phyloP scores from a whole-genome alignment of 2,329 filamentous ascomycete genomes.

The Xylariaceae sp. region DNA sequence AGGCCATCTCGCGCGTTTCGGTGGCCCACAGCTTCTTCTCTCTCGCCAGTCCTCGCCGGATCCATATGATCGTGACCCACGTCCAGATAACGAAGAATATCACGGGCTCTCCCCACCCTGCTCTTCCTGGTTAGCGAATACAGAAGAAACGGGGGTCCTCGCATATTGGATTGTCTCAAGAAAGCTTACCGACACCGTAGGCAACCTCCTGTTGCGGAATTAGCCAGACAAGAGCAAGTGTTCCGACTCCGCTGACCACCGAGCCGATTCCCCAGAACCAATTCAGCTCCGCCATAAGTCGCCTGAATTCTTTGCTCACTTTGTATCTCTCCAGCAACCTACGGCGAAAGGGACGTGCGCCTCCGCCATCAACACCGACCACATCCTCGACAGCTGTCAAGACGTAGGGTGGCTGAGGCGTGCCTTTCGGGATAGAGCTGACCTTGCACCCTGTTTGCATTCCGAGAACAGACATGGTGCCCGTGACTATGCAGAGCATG shows the following conservation, averaged over 20 bases:
- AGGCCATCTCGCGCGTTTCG: slow-evolving; percentile 9
- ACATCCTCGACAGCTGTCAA: slow-evolving; percentile 65
- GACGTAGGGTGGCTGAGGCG: slow-evolving; percentile 52
- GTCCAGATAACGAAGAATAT: slow-evolving; percentile 28
- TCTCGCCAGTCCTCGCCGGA: slow-evolving; percentile 16
- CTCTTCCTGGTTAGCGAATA: not conserved
- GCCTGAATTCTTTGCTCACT: slow-evolving; percentile 48
- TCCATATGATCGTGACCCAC: slow-evolving; percentile 27
- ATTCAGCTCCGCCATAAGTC: slow-evolving; percentile 49
- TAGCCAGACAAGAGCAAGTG: slow-evolving; percentile 45
- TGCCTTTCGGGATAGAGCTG: slow-evolving; percentile 57
- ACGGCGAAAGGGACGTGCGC: slow-evolving; percentile 48
- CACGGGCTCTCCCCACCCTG: slow-evolving; percentile 29
- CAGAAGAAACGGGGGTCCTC: not conserved
- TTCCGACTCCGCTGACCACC: slow-evolving; percentile 41
- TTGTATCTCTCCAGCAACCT: slow-evolving; percentile 47
- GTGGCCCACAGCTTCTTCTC: slow-evolving; percentile 26
- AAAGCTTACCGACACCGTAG: slow-evolving; percentile 38
- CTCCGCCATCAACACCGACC: slow-evolving; percentile 60
- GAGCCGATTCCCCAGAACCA: slow-evolving; percentile 52
- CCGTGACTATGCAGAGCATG: slow-evolving; percentile 38
- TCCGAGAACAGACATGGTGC: slow-evolving; percentile 33
- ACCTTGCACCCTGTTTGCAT: slow-evolving; percentile 54
- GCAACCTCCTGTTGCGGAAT: slow-evolving; percentile 40
- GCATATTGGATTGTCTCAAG: not conserved